phyloP scores from a whole-genome alignment of 1,284 basidiomycete species.

The Trichosporon inkin region DNA sequence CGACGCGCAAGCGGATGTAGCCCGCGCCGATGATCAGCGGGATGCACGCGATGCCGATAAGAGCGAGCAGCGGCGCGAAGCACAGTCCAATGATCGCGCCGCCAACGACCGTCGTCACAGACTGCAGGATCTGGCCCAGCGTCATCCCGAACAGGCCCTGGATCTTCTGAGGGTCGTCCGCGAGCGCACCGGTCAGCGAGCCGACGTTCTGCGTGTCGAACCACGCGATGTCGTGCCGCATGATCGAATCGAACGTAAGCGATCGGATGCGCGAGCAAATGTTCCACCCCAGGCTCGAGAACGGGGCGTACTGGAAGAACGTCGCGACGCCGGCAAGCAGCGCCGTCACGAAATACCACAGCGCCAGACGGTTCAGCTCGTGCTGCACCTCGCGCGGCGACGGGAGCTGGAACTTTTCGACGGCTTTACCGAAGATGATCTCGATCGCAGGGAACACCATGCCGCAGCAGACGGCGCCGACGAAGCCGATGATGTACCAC shows the following conservation, averaged over 20 bases:
- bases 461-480: constrained; percentile 53
- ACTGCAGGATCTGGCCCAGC: constrained; percentile 80
- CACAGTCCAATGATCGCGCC: constrained; percentile 71
- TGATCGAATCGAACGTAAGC: constrained; percentile 66
- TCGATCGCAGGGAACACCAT: constrained; percentile 82
- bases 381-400: constrained; percentile 38
- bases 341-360: constrained; percentile 81
- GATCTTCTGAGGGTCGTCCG: constrained; percentile 87
- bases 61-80: constrained; percentile 55
- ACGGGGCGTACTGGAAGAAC: constrained; percentile 64
- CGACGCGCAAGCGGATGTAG: constrained; percentile 69
- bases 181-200: constrained; percentile 70
- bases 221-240: constrained; percentile 82
- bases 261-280: constrained; percentile 66
- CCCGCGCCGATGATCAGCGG: constrained; percentile 81
- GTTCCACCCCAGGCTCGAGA: constrained; percentile 62
- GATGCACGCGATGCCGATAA: constrained; percentile 62
- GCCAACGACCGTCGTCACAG: constrained; percentile 66
- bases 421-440: constrained; percentile 68
- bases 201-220: constrained; percentile 85
- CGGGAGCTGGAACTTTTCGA: constrained; percentile 58
- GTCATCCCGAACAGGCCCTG: constrained; percentile 86
- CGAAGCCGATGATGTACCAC: constrained; percentile 42
- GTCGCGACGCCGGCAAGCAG: constrained; percentile 63
- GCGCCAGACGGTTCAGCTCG: constrained; percentile 33